These are phyloP conservation scores for Trichoderma lentiforme DNA, from an alignment of 2,329 filamentous ascomycete genomes.

Conservation along the genomic window DNA sequence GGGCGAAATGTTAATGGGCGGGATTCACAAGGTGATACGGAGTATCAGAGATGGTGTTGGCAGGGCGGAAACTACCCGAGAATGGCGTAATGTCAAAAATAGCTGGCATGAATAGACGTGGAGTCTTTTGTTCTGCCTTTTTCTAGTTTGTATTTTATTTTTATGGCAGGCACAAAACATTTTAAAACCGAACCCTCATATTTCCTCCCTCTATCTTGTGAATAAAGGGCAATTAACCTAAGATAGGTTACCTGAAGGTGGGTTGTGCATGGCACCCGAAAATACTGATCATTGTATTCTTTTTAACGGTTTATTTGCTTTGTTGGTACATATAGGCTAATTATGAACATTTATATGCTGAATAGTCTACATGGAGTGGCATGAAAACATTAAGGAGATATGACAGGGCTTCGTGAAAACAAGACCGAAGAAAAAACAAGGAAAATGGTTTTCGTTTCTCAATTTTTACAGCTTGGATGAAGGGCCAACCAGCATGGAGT, in stretches of 20 bases:
- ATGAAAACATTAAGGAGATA: conserved; percentile 16
- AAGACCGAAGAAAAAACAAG: conserved; percentile 9
- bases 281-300: not conserved
- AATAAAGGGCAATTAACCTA: not conserved
- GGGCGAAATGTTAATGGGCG: not conserved
- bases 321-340: conserved; percentile 8
- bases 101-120: conserved; percentile 36
- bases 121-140: not conserved
- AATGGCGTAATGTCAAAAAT: conserved; percentile 27
- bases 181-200: not conserved
- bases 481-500: conserved; percentile 52
- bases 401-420: conserved; percentile 6
- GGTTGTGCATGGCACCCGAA: not conserved
- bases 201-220: not conserved
- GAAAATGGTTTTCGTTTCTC: not conserved
- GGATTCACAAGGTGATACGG: conserved; percentile 11
- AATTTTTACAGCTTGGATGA: conserved; percentile 59
- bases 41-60: conserved; percentile 23
- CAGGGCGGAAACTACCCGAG: conserved; percentile 13
- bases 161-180: not conserved
- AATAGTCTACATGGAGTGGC: conserved; percentile 25
- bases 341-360: conserved; percentile 17
- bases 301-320: not conserved
- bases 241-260: not conserved
- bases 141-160: not conserved